Evolutionary conservation across 768 basidiomycete species (phyloP), one percentile per base, ranked within the genome.

Genomic region (Polyporus arcularius): DNA sequence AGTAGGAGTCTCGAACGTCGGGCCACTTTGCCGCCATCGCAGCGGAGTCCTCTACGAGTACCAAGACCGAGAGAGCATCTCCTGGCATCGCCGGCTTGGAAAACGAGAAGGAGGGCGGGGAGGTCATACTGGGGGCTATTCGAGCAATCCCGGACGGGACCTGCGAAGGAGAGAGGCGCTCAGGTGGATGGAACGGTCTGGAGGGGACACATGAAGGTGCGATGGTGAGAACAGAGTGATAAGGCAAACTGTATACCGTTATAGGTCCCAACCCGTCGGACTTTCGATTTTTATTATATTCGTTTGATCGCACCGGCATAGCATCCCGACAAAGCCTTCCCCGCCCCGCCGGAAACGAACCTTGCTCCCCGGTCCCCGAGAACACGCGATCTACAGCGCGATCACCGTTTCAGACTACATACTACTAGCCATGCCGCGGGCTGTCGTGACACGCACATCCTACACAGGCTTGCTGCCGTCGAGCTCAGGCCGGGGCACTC

Each of bases 31-130:
- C 51, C 16, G 53, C 47, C 67, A 73, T 70, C 16, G 45, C 49
- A 18, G 41, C 42, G 1, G 71, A 70, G 55, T 67, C 63, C 60
- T 73, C 72, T 49, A 72, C 60, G 54, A 73, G 67, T 38, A 73
- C 67, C n/a, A 72, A 56, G 31, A 71, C 67, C 16, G 69, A 68
- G n/a, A 67, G 61, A 15, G 68, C 60, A 54, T 72, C 67, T 9
- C 68, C 64, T 28, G 67, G 61, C 41, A 57, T 57, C 48, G 64
- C 60, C 15, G 65, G 64, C 32, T 61, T 49, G 51, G 70, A 58
- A 61, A 70, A 68, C 26, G 64, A 57, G 58, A 53, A 58, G 35
- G 67, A 55, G 53, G 60, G 50, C 32, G 63, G 58, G 52, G 65
- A 50, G 61, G 58, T 61, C 66, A 68, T 65, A 41, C 58, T 56